These are phyloP conservation scores for Torulaspora maleeae DNA, from an alignment of 805 yeast species.

Conservation along the genomic window DNA sequence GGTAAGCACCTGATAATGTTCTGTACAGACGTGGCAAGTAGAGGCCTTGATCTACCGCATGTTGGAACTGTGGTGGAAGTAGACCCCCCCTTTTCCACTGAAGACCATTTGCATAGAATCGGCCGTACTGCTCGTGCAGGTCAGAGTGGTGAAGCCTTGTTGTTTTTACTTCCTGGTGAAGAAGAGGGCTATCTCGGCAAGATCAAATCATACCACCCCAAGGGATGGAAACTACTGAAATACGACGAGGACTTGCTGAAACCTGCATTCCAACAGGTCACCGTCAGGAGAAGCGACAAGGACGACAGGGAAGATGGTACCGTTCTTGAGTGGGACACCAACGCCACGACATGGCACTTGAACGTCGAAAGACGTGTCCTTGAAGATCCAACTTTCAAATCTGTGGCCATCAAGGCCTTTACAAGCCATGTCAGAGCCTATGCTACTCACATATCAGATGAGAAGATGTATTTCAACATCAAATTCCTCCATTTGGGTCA, in stretches of 20 bases:
- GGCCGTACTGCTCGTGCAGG: conserved; percentile 99
- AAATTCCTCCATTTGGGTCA: conserved; percentile 88
- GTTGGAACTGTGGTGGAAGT: conserved; percentile 84
- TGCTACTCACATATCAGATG: conserved; percentile 84
- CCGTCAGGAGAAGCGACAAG: conserved; percentile 34
- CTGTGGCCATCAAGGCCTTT: conserved; percentile 73
- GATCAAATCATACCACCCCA: conserved; percentile 53
- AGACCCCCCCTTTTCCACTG: conserved; percentile 92
- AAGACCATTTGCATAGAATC: conserved; percentile 92
- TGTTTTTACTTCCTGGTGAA: conserved; percentile 81
- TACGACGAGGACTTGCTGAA: conserved; percentile 44
- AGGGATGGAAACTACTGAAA: conserved; percentile 46
- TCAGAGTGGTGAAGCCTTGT: conserved; percentile 64
- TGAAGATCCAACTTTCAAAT: conserved; percentile 56
- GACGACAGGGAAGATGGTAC: conserved; percentile 38
- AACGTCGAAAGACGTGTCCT: conserved; percentile 84
- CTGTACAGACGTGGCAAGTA: conserved; percentile 96
- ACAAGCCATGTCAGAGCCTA: conserved; percentile 90
- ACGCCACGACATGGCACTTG: conserved; percentile 95
- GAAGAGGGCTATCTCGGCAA: conserved; percentile 80
- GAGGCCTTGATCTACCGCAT: conserved; percentile 90
- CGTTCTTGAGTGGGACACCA: conserved; percentile 69
- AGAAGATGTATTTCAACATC: conserved; percentile 75
- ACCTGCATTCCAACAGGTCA: conserved; percentile 33
- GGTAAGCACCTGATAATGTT: conserved; percentile 63